Conservation (phyloP, 371 early-diverging fungal genomes). For the Mortierella sp. region DNA sequence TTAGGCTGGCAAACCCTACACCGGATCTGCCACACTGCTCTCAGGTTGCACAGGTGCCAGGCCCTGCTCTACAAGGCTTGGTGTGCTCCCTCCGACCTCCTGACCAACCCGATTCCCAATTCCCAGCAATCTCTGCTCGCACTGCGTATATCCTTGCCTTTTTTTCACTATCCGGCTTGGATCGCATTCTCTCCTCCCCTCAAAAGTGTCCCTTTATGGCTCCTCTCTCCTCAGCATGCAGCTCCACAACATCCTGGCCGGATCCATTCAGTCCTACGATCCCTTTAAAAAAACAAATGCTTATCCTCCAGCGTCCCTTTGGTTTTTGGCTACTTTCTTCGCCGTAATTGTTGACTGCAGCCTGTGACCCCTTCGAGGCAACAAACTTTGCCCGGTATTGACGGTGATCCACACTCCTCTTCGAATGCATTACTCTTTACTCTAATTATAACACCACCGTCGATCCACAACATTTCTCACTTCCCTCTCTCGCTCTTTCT, state of each 20-base stretch:
- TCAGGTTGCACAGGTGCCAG: too few species aligned
- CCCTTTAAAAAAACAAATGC: slow-evolving; percentile 1
- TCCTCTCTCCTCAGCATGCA: slow-evolving; percentile 21
- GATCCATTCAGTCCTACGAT: neutral
- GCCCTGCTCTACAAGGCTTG: too few species aligned
- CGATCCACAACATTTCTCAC: neutral
- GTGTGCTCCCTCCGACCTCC: too few species aligned
- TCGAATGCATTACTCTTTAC: slow-evolving; percentile 3
- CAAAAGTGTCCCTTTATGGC: slow-evolving; percentile 24
- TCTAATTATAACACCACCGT: slow-evolving; percentile 13
- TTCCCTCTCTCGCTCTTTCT: neutral
- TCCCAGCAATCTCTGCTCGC: too few species aligned
- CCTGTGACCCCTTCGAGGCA: neutral
- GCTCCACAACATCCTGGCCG: slow-evolving; percentile 24
- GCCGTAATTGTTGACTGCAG: slow-evolving; percentile 1
- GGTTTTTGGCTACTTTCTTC: neutral
- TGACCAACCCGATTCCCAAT: too few species aligned
- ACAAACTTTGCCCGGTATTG: slow-evolving; percentile 3
- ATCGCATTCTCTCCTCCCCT: slow-evolving; percentile 10
- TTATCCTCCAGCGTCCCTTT: neutral
- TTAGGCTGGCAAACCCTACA: too few species aligned
- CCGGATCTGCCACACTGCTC: too few species aligned
- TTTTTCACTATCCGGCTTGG: too few species aligned
- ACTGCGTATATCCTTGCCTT: too few species aligned
- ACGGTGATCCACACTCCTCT: slow-evolving; percentile 12